A percentile compares a stretch with the other conserved stretches of the same genome.
Evolutionary conservation across 805 yeast species (phyloP).

Genomic region (Deakozyma indianensis): DNA sequence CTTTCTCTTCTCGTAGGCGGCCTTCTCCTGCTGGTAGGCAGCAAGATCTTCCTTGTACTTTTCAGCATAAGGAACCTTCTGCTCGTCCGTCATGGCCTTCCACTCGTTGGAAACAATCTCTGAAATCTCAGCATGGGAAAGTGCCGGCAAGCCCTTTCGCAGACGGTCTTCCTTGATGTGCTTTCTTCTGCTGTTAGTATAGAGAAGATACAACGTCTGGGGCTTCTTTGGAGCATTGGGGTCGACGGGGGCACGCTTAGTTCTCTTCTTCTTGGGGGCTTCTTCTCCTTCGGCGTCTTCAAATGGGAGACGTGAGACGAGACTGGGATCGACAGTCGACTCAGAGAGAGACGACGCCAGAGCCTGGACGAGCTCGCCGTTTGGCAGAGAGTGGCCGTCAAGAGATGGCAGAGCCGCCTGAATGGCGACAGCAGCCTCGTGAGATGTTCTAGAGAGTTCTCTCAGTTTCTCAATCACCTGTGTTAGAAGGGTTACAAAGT

Average conservation of each 20-base stretch:
- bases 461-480: background rate
- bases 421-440: background rate
- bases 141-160: conserved; percentile 41
- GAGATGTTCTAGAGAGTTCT: background rate
- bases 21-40: conserved; percentile 31
- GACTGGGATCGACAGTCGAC: background rate
- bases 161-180: conserved; percentile 55
- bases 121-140: conserved; percentile 65
- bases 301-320: background rate
- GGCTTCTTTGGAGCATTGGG: conserved; percentile 97
- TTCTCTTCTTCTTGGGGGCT: conserved; percentile 27
- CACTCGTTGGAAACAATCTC: conserved; percentile 67
- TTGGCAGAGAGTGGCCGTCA: background rate
- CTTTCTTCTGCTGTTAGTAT: conserved; percentile 60
- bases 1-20: conserved; percentile 29
- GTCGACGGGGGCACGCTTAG: conserved; percentile 48
- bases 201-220: conserved; percentile 70
- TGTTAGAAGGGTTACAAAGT: too few relatives aligned
- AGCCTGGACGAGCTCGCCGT: background rate
- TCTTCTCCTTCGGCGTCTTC: conserved; percentile 7
- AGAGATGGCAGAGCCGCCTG: background rate
- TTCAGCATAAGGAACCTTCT: conserved; percentile 58
- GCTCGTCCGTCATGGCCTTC: conserved; percentile 56
- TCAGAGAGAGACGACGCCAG: background rate
- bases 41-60: conserved; percentile 30